Evolutionary conservation across 495 filamentous ascomycete genomes (phyloP), one percentile per base, ranked within the genome.

Genomic region (Chaetomium fimeti): DNA sequence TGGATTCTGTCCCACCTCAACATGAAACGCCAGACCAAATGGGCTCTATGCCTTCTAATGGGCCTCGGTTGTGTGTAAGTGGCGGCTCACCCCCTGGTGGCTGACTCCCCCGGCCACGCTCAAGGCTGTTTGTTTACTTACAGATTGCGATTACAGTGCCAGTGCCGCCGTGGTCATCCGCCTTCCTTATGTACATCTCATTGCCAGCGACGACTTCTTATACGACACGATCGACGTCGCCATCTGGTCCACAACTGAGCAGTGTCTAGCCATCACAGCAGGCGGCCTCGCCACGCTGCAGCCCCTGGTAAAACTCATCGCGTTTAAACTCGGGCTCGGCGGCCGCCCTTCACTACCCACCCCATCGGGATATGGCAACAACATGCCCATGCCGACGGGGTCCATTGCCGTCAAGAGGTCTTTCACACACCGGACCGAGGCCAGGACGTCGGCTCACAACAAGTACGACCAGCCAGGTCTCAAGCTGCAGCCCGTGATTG

Each of bases 181-280:
- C 3, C 64, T 75, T n/a, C 61, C 70, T 13, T 72, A 69, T 57
- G 60, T 76, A 32, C 56, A 63, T 18, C 24, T 53, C 29, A 47
- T 74, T 29, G 68, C 48, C 15, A 61, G 66, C 45, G 47, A 53
- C n/a, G 74, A 77, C 62, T 76, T 76, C 48, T 61, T 77, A 9
- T 72, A 67, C 32, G 57, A 61, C 52, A 75, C 71, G 16, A 49
- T 60, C 47, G 62, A 72, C 62, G 60, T 77, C 15, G 71, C 75
- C 6, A 70, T 77, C 55, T 77, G 73, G 75, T 75, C 72, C 2
- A 72, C 74, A 0, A 65, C 71, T 20, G 76, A 78, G 52, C 65
- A 72, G n/a, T 66, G 66, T 15, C 67, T 78, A 24, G 72, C 69
- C 58, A 74, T 78, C 57, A 69, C 71, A 3, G 76, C 76, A 7